Conservation (phyloP, 805 yeast species). For the Candida boleticola region DNA sequence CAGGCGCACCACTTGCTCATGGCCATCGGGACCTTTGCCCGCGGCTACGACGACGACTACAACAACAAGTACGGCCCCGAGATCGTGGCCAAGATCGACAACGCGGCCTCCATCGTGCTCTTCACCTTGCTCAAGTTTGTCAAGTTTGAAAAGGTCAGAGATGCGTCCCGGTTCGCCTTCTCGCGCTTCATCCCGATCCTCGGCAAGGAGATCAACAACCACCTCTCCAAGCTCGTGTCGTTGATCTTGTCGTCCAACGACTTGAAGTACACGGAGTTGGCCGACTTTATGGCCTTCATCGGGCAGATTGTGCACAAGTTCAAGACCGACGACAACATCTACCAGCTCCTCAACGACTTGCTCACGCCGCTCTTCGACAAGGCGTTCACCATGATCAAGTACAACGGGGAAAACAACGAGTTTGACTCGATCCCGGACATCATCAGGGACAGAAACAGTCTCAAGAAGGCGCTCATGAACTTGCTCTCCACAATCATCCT, state of each 20-base stretch:
- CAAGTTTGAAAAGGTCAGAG: constrained; percentile 68
- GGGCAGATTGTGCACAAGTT: constrained; percentile 85
- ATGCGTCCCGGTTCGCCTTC: constrained; percentile 81
- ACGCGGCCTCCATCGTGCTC: constrained; percentile 76
- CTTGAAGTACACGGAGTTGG: constrained; percentile 61
- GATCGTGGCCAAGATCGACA: constrained; percentile 46
- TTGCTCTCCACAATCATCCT: constrained; percentile 68
- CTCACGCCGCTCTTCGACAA: constrained; percentile 72
- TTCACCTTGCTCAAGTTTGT: constrained; percentile 79
- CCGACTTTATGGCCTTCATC: constrained; percentile 79
- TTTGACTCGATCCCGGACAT: constrained; percentile 52
- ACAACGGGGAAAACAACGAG: constrained; percentile 27
- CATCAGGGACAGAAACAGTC: constrained; percentile 57
- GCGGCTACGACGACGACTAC: constrained; percentile 66
- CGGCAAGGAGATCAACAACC: constrained; percentile 40
- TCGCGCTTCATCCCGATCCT: constrained; percentile 82
- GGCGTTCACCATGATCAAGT: constrained; percentile 50
- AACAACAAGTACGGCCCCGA: constrained; percentile 33
- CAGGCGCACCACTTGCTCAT: constrained; percentile 84
- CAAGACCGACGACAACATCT: constrained; percentile 62
- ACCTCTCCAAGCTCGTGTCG: constrained; percentile 69
- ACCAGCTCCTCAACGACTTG: constrained; percentile 69
- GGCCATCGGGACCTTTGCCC: constrained; percentile 86
- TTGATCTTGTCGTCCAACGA: constrained; percentile 53
- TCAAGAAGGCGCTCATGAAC: constrained; percentile 69